phyloP scores from a whole-genome alignment of 2,329 filamentous ascomycete genomes.

The Fusarium sp. region DNA sequence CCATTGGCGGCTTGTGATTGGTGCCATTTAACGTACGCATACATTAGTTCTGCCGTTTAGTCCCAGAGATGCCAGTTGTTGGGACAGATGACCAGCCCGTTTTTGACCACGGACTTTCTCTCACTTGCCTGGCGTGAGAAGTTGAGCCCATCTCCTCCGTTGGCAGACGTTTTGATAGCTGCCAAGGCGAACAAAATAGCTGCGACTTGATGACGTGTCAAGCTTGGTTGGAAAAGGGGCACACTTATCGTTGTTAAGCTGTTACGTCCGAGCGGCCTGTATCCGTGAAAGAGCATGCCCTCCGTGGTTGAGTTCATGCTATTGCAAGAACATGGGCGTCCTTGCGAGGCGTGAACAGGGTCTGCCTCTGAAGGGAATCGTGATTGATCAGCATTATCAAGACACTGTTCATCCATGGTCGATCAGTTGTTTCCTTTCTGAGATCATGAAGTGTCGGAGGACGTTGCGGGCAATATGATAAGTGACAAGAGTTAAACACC shows the following conservation, averaged over 20 bases:
- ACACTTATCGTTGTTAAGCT: neutral
- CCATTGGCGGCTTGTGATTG: constrained; percentile 15
- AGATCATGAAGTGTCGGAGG: neutral
- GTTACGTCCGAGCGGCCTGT: neutral
- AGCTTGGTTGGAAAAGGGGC: neutral
- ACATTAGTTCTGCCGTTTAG: constrained; percentile 1
- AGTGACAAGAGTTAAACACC: neutral
- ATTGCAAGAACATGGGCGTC: neutral
- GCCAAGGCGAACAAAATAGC: neutral
- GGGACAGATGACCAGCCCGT: neutral
- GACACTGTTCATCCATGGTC: neutral
- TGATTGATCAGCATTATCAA: neutral
- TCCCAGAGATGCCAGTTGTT: constrained; percentile 5
- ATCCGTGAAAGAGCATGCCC: neutral
- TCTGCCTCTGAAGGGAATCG: neutral
- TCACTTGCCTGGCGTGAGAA: neutral
- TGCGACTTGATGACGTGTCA: neutral
- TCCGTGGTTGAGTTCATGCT: neutral
- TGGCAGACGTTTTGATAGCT: neutral
- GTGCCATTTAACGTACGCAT: constrained; percentile 4
- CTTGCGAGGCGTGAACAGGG: neutral
- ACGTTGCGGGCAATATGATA: neutral
- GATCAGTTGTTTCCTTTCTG: neutral
- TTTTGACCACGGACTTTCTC: neutral
- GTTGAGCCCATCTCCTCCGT: neutral